phyloP scores from a whole-genome alignment of 2,329 filamentous ascomycete genomes.

The Curvularia lunata region DNA sequence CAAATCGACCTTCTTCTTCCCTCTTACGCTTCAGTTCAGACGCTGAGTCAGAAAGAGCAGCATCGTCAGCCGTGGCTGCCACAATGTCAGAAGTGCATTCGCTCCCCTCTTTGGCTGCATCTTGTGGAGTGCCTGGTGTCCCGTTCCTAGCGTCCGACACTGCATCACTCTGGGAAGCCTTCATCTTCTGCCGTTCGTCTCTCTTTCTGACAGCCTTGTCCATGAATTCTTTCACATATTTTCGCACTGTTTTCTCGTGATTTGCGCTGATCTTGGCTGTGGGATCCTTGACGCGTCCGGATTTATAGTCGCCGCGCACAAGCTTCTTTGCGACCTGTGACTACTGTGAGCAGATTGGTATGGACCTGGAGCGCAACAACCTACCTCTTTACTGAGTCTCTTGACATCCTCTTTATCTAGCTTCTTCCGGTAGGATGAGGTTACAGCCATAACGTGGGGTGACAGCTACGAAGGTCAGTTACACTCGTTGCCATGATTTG shows the following conservation, averaged over 20 bases:
- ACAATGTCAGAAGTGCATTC: constrained; percentile 23
- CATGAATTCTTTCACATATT: constrained; percentile 82
- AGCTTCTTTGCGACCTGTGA: constrained; percentile 78
- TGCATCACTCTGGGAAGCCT: constrained; percentile 48
- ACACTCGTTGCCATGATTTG: background rate
- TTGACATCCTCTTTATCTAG: constrained; percentile 80
- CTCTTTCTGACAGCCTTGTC: constrained; percentile 79
- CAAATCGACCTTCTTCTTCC: constrained; percentile 38
- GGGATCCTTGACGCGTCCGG: constrained; percentile 83
- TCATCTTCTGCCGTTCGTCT: constrained; percentile 68
- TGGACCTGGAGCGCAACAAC: background rate
- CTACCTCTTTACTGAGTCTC: constrained; percentile 67
- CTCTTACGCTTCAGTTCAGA: constrained; percentile 48
- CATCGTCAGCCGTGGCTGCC: constrained; percentile 24
- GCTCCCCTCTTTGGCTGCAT: constrained; percentile 5
- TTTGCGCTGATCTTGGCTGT: constrained; percentile 73
- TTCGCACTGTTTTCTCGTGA: constrained; percentile 81
- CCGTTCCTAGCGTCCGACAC: constrained; percentile 22
- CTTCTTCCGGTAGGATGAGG: constrained; percentile 86
- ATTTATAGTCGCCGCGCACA: constrained; percentile 89
- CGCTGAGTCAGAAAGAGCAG: constrained; percentile 36
- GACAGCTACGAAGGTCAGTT: constrained; percentile 65
- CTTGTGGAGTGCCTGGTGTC: constrained; percentile 30
- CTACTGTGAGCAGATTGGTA: constrained; percentile 17
- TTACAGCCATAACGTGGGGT: constrained; percentile 82